phyloP scores from a whole-genome alignment of 495 filamentous ascomycete species.

The Aspergillus conjunctus region DNA sequence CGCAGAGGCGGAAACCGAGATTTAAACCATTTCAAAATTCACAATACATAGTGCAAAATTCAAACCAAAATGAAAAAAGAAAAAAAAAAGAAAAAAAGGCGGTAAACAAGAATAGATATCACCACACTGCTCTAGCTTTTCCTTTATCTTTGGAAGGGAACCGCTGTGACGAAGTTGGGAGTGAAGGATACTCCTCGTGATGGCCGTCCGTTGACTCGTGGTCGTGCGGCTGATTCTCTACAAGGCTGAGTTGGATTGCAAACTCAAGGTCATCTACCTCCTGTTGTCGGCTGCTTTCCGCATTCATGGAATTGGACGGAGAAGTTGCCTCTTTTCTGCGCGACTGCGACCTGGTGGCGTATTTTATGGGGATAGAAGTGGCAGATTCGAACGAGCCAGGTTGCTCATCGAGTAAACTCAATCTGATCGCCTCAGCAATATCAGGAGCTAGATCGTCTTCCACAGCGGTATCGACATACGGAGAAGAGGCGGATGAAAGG shows the following conservation, averaged over 20 bases:
- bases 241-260: constrained; percentile 81
- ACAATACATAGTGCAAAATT: constrained; percentile 1
- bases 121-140: constrained; percentile 42
- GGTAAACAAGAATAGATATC: constrained; percentile 13
- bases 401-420: constrained; percentile 65
- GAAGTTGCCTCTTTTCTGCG: constrained; percentile 17
- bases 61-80: not conserved
- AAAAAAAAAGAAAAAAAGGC: not conserved
- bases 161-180: constrained; percentile 46
- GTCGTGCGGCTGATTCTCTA: constrained; percentile 55
- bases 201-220: constrained; percentile 13
- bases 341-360: constrained; percentile 40
- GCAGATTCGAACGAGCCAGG: constrained; percentile 30
- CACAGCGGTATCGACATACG: constrained; percentile 45
- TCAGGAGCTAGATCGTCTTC: constrained; percentile 69
- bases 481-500: constrained; percentile 46
- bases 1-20: not conserved
- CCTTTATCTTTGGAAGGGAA: constrained; percentile 45
- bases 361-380: constrained; percentile 55
- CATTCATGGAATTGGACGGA: constrained; percentile 25
- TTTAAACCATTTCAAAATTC: not conserved
- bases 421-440: constrained; percentile 77
- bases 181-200: constrained; percentile 60
- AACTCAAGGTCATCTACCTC: constrained; percentile 80
- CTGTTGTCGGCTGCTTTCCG: constrained; percentile 43